Conservation (phyloP, 345 rosid genomes). For the Camelina neglecta region DNA sequence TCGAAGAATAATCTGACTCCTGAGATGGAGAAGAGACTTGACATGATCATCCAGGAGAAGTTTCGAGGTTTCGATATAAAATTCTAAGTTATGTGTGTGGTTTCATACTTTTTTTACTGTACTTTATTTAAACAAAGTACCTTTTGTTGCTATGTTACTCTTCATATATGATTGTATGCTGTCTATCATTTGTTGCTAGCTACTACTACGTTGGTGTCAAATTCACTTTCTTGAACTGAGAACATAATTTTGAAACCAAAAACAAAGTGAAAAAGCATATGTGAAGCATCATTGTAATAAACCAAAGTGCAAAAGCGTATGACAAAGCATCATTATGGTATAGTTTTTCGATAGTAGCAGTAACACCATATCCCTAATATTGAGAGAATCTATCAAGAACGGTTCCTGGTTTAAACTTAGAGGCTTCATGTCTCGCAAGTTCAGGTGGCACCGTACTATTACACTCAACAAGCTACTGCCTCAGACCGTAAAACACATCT, state of each 20-base stretch:
- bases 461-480: slow-evolving; percentile 79
- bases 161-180: not conserved
- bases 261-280: no score
- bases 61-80: no score
- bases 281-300: no score
- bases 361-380: not conserved
- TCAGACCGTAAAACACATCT: slow-evolving; percentile 79
- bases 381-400: slow-evolving; percentile 71
- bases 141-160: not conserved
- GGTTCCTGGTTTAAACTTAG: slow-evolving; percentile 76
- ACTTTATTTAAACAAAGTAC: not conserved
- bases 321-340: no score
- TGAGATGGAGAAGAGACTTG: slow-evolving; percentile 21
- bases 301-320: no score
- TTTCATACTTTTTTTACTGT: not conserved
- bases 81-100: no score
- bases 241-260: no score
- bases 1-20: slow-evolving; percentile 21
- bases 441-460: slow-evolving; percentile 78
- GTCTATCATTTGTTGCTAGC: not conserved
- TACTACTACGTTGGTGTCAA: no score
- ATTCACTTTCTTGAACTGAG: no score
- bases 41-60: slow-evolving; percentile 8
- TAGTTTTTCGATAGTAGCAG: not conserved
- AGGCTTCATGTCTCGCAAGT: slow-evolving; percentile 85